Base-by-base conservation (phyloP, 768 basidiomycete genomes). In the Amanita jacksonii region DNA sequence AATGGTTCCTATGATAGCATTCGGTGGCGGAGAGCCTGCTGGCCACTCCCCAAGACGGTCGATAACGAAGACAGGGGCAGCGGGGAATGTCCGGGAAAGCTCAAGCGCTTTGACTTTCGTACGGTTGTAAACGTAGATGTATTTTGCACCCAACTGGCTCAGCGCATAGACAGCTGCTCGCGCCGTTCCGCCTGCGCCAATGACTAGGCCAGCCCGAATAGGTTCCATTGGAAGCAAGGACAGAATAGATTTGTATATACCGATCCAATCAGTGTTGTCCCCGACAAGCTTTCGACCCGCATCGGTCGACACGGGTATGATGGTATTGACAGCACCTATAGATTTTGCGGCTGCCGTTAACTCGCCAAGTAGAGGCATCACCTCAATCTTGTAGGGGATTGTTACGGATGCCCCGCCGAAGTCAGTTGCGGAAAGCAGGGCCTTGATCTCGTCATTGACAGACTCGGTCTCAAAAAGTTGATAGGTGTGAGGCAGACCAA, bases 341-440 rank as follows among this genome's bases (percentile, higher is more conserved):
- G 75, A 68, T 52, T 78, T 67, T 1, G 92, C 96, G 16, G 90
- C 81, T 0, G 79, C 76, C 0, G 92, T 85, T 32, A 97, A 62
- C 42, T 67, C 64, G 55, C 93, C 85, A 40, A 99, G 74, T 4
- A 85, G 67, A 1, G 85, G 77, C 38, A 98, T 89, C 50, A 98
- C 71, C 48, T 89, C 85, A 30, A 94, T 68, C 63, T 99, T 99
- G 70, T 83, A 81, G 1, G 96, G 96, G 51, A 98, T 97, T 15
- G 96, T 99, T 20, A 98, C 91, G 4, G 87, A 90, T 12, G 92
- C 96, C 0, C 96, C 96, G 6, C 96, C 94, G 58, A 98, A 98
- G 36, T 80, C 76, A 1, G 77, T 72, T 3, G 74, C 66, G 1
- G 67, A 61, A 15, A 97, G 69, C 2, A 79, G 70, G 2, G 70